phyloP scores from a whole-genome alignment of 257 asterid species.

The Salvia rosmarinus region DNA sequence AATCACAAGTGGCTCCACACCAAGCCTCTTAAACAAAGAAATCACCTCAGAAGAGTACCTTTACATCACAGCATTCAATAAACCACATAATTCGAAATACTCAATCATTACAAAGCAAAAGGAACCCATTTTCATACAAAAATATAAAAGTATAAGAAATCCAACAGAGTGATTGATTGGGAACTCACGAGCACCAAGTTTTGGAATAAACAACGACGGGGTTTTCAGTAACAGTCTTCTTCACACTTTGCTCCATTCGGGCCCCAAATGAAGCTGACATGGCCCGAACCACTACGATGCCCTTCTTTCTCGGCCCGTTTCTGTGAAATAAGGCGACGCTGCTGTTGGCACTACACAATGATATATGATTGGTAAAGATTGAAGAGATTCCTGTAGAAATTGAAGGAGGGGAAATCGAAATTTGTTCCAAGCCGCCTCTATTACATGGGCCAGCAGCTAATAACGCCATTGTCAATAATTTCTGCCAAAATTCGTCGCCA shows the following conservation, averaged over 20 bases:
- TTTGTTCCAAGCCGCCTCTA: neutral
- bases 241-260: conserved; percentile 62
- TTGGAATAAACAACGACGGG: conserved; percentile 92
- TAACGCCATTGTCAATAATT: conserved; percentile 10
- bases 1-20: conserved; percentile 74
- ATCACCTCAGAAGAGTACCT: conserved; percentile 86
- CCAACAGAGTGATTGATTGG: neutral
- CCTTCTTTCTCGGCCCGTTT: conserved; percentile 32
- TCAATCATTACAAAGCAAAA: no score
- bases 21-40: conserved; percentile 72
- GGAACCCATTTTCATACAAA: no score
- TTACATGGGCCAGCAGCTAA: neutral
- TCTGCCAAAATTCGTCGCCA: neutral
- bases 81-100: neutral
- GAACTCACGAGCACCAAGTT: conserved; percentile 84
- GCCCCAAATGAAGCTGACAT: conserved; percentile 66
- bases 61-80: conserved; percentile 25
- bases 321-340: neutral
- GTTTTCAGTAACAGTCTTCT: conserved; percentile 56
- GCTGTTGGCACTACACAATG: neutral
- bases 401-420: neutral
- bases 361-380: neutral
- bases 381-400: conserved; percentile 6
- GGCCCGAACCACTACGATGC: conserved; percentile 51
- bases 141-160: no score